A percentile compares a stretch with the other conserved stretches of the same genome.
Conservation (phyloP, 768 basidiomycete species). For the Tulasnella sp. region DNA sequence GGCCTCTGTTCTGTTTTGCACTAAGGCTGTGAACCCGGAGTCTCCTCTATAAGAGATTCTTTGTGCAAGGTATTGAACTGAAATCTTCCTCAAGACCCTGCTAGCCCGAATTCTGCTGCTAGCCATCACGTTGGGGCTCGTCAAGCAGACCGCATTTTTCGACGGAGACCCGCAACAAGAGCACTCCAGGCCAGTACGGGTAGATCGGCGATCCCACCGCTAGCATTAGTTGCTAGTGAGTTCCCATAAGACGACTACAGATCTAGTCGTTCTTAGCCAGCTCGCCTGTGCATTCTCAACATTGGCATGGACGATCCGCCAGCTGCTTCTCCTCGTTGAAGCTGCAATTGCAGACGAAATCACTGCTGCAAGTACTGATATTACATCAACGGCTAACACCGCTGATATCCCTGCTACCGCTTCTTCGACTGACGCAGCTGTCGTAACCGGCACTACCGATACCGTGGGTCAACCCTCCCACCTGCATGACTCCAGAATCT, state of each 20-base stretch:
- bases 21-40: conserved; percentile 50
- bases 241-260: too few relatives aligned
- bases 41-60: too few relatives aligned
- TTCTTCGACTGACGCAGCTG: too few relatives aligned
- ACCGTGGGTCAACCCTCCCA: too few relatives aligned
- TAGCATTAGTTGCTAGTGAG: conserved; percentile 42
- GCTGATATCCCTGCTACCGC: background rate
- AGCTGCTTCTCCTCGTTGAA: conserved; percentile 53
- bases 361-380: conserved; percentile 30
- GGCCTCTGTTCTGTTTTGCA: conserved; percentile 40
- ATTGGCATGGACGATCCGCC: conserved; percentile 36
- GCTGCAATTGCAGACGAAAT: conserved; percentile 52
- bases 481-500: too few relatives aligned
- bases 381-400: conserved; percentile 3
- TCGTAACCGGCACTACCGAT: too few relatives aligned
- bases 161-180: conserved; percentile 49
- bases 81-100: too few relatives aligned
- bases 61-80: too few relatives aligned
- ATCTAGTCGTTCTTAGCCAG: too few relatives aligned
- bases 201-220: conserved; percentile 41
- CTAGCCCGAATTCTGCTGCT: conserved; percentile 44
- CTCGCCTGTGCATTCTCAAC: too few relatives aligned
- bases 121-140: conserved; percentile 48
- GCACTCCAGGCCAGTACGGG: conserved; percentile 53
- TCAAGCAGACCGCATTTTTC: conserved; percentile 51